Evolutionary conservation across 768 basidiomycete genomes (phyloP), one percentile per base, ranked within the genome.

Genomic region (Brasilioporus rufonigricans): DNA sequence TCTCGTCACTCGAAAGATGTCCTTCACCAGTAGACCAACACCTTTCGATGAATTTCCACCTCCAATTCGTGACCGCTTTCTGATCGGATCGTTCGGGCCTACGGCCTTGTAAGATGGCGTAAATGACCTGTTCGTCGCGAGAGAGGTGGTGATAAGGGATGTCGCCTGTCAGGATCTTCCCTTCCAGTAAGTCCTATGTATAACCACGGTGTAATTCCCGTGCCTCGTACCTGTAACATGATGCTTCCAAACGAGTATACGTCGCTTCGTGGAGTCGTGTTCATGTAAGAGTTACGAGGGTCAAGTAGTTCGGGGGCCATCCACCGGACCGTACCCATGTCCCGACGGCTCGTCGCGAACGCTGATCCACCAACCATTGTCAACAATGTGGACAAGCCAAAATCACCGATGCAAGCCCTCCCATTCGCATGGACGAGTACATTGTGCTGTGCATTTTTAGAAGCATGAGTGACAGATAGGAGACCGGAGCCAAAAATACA

Each of bases 171-270:
- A 51, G 18, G 41, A 50, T 27, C 49, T 47, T 36, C 7, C n/a
- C 55, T 2, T 32, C 32, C n/a, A n/a, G 36, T 38, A 16, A 38
- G 36, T 19, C 18, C 18, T 5, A 19, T 7, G 36, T n/a, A n/a
- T 9, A 18, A 18, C 16, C 36, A 23, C 33, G 13, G 23, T 2
- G 10, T 16, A 8, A 36, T 23, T 2, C 13, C 3, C 21, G 24
- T 26, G 19, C 36, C 31, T 44, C 57, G 32, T 13, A 58, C 58
- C 48, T n/a, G n/a, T n/a, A n/a, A n/a, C n/a, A n/a, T n/a, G n/a
- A n/a, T n/a, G n/a, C n/a, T n/a, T n/a, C n/a, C 47, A 27, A 58
- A 58, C 3, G 55, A 57, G 19, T 58, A 58, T 8, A 44, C 29
- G 24, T 60, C 48, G 5, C 56, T 53, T 29, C 31, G 39, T 21